Percentiles rank a stretch among this genome's conserved stretches.
Evolutionary conservation across 1,284 basidiomycete genomes (phyloP).

Genomic region (Melampsora larici-populina): DNA sequence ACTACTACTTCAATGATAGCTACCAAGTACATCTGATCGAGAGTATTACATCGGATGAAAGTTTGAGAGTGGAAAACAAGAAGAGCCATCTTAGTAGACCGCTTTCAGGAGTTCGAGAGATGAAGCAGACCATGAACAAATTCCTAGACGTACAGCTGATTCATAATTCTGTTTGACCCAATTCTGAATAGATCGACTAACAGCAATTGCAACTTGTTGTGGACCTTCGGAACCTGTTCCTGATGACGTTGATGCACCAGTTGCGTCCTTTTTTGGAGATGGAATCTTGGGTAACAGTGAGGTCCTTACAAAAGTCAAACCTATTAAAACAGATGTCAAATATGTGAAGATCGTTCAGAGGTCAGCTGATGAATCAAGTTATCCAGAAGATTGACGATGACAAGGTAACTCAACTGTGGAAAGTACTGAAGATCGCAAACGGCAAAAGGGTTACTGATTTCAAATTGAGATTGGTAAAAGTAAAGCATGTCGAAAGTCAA

Average conservation of each 20-base stretch:
- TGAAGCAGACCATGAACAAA: background rate
- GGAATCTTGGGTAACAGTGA: conserved; percentile 48
- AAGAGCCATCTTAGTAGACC: too few species aligned
- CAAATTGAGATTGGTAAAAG: background rate
- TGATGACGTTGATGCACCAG: background rate
- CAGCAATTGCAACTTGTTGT: conserved; percentile 24
- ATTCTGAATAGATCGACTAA: conserved; percentile 33
- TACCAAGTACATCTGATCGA: conserved; percentile 51
- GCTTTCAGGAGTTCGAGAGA: too few species aligned
- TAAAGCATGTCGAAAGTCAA: background rate
- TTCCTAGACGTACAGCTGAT: conserved; percentile 48
- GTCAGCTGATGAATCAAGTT: conserved; percentile 16
- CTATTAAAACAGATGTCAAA: conserved; percentile 11
- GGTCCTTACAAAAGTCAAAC: conserved; percentile 43
- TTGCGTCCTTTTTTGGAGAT: conserved; percentile 50
- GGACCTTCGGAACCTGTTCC: conserved; percentile 4
- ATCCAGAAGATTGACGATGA: background rate
- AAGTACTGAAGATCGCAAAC: conserved; percentile 53
- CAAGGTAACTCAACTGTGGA: conserved; percentile 49
- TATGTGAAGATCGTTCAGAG: background rate
- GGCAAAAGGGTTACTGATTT: conserved; percentile 51
- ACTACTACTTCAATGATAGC: conserved; percentile 52
- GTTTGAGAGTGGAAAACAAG: too few species aligned
- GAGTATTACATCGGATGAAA: background rate
- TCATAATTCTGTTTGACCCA: conserved; percentile 53